These are phyloP conservation scores for Breynia disticha DNA, from an alignment of 441 rosid genomes.

Conservation along the genomic window DNA sequence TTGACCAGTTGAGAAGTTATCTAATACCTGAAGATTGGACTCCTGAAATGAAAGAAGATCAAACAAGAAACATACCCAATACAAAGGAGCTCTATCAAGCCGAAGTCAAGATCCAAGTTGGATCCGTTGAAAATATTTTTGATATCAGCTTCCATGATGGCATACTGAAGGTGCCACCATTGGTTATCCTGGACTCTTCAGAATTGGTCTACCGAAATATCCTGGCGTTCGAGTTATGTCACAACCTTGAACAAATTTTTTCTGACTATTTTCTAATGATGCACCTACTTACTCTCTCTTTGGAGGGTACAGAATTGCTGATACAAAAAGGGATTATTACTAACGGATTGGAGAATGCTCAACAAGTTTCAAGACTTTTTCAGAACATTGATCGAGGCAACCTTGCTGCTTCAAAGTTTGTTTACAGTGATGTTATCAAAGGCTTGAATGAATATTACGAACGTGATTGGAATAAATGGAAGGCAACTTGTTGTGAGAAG, in stretches of 20 bases:
- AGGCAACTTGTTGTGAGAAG: background rate
- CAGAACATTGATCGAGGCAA: background rate
- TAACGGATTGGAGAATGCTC: background rate
- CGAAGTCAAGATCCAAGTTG: slow-evolving; percentile 7
- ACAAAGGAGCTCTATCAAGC: background rate
- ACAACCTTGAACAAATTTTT: background rate
- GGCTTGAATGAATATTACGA: too few species aligned
- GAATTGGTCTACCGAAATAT: background rate
- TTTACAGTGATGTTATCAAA: too few species aligned
- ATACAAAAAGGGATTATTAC: background rate
- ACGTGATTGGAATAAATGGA: background rate
- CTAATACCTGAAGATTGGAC: too few species aligned
- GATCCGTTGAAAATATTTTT: background rate
- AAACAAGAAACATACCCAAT: background rate
- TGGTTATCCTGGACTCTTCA: background rate
- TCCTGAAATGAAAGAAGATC: background rate
- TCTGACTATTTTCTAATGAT: slow-evolving; percentile 3
- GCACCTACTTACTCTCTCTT: background rate
- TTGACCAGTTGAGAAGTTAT: background rate
- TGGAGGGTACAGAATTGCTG: background rate
- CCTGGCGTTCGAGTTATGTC: slow-evolving; percentile 4
- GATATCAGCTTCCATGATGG: slow-evolving; percentile 3
- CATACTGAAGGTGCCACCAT: slow-evolving; percentile 6
- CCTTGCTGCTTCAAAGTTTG: background rate
- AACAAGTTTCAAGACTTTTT: background rate